Evolutionary conservation across 2,329 filamentous ascomycete genomes (phyloP), one percentile per base, ranked within the genome.

Genomic region (Juglanconis oblonga): DNA sequence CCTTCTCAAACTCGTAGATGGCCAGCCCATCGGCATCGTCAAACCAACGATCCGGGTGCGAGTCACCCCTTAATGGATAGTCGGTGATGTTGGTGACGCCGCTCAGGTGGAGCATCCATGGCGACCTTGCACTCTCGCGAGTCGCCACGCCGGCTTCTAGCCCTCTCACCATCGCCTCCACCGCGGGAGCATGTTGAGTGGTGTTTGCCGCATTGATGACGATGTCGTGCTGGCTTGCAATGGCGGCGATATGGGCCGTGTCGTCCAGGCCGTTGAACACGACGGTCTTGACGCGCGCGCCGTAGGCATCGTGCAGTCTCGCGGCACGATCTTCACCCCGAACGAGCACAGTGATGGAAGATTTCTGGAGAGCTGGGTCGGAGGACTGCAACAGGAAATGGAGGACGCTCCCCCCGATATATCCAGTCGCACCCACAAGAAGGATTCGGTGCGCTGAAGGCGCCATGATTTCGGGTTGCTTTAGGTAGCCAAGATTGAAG

Each of bases 31-130:
- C 54, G 14, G 32, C 68, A 65, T 81, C 79, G 48, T 75, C 74
- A 60, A 80, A 76, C 45, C 70, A 65, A 11, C 70, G 70, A 3
- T 66, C 61, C 52, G 75, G 71, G 10, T 67, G 52, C 36, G 68
- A 69, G 0, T 61, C 52, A 24, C 69, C 66, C 0, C 73, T 72
- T 24, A 79, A 67, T 0, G 77, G 76, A 36, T 69, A 70, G 62
- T 80, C 79, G 3, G 70, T 73, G 0, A 82, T 58, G 50, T 77
- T 79, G 3, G 77, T 79, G 1, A 73, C 73, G 2, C 79, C 78
- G 2, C 76, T 77, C 0, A 73, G 76, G 69, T 74, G 8, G 11
- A 54, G 59, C 57, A 57, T 33, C 45, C 52, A 61, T 4, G 33
- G 48, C 29, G 24, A 32, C n/a, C 17, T 40, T n/a, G 11, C 32